Evolutionary conservation across 148 eudicot genomes (phyloP), one percentile per base, ranked within the genome.

Genomic region (Oxyria digyna): DNA sequence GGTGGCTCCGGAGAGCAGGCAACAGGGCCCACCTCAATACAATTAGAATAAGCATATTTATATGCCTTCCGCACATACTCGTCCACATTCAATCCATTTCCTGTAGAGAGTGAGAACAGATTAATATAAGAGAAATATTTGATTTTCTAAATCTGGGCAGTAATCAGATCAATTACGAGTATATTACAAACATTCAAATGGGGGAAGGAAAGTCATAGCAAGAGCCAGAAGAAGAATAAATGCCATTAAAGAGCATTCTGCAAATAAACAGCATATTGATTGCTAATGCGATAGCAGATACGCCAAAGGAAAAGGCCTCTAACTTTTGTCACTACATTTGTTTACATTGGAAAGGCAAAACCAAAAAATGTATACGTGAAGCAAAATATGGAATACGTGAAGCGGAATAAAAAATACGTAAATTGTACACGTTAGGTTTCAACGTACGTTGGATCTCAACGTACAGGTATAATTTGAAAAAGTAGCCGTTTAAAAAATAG

Each of bases 301-400:
- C 99, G 70, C 99, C 97, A 82, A 95, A 95, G 86, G 91, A 95
- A 84, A 95, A 95, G 24, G n/a, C n/a, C n/a, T n/a, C n/a, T n/a
- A n/a, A n/a, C n/a, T n/a, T n/a, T n/a, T n/a, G n/a, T n/a, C n/a
- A n/a, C n/a, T n/a, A n/a, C n/a, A n/a, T n/a, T n/a, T n/a, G n/a
- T n/a, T n/a, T n/a, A n/a, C n/a, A n/a, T n/a, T n/a, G n/a, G n/a
- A n/a, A n/a, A n/a, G n/a, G n/a, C n/a, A n/a, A n/a, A n/a, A n/a
- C n/a, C n/a, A n/a, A n/a, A n/a, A n/a, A n/a, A n/a, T n/a, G n/a
- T n/a, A n/a, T n/a, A n/a, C n/a, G n/a, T n/a, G n/a, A n/a, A n/a
- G n/a, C n/a, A n/a, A n/a, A n/a, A n/a, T n/a, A n/a, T n/a, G n/a
- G n/a, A n/a, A n/a, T n/a, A n/a, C n/a, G n/a, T n/a, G n/a, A n/a